Evolutionary conservation across 371 early-diverging fungal species (phyloP).

Genomic region (Mortierella sp.): DNA sequence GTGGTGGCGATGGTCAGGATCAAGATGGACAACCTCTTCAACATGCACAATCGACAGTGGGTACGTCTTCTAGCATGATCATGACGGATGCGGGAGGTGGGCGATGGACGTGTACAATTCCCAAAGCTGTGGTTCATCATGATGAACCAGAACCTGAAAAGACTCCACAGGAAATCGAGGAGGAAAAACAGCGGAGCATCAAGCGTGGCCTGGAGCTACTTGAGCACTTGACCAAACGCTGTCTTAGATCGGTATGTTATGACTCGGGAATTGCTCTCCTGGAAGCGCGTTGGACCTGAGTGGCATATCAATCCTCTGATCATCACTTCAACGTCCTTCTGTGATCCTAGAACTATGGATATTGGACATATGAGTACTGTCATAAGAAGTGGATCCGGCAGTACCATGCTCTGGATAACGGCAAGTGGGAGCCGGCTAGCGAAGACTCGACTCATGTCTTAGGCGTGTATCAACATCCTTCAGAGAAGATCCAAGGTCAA

Average conservation of each 20-base stretch:
- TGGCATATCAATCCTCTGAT: too few relatives aligned
- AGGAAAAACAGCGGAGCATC: conserved; percentile 57
- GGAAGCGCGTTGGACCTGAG: too few relatives aligned
- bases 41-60: background rate
- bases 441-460: conserved; percentile 11
- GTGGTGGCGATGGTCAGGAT: conserved; percentile 2
- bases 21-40: background rate
- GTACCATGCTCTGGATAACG: conserved; percentile 60
- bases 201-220: conserved; percentile 69
- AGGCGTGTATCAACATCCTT: conserved; percentile 17
- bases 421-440: conserved; percentile 20
- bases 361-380: conserved; percentile 88
- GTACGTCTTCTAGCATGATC: conserved; percentile 30
- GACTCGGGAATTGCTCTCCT: too few relatives aligned
- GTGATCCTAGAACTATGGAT: conserved; percentile 61
- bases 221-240: conserved; percentile 63
- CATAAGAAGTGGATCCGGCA: conserved; percentile 77
- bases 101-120: conserved; percentile 64
- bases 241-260: conserved; percentile 58
- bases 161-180: conserved; percentile 39
- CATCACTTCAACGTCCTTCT: background rate
- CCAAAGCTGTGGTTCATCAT: conserved; percentile 19
- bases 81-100: conserved; percentile 62
- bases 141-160: conserved; percentile 27
- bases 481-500: conserved; percentile 16